Conservation (phyloP, 805 yeast species). For the Cyberlindnera bimundalis region DNA sequence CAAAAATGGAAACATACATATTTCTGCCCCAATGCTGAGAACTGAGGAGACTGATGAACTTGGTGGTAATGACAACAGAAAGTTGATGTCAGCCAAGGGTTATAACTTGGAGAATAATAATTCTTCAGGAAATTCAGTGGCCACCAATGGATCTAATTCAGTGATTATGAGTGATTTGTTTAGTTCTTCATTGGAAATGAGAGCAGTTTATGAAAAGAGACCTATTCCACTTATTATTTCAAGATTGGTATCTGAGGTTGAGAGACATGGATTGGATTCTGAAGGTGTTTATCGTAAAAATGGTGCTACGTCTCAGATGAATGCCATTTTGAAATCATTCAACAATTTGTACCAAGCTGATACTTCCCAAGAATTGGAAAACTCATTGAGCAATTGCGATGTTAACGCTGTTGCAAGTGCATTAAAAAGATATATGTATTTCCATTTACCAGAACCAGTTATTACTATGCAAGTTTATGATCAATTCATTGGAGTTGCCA, state of each 20-base stretch:
- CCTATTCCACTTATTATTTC: slow-evolving; percentile 68
- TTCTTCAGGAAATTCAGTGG: slow-evolving; percentile 7
- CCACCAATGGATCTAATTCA: slow-evolving; percentile 4
- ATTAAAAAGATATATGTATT: slow-evolving; percentile 78
- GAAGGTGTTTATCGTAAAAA: slow-evolving; percentile 93
- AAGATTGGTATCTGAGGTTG: slow-evolving; percentile 74
- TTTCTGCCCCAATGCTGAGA: slow-evolving; percentile 36
- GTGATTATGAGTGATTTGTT: slow-evolving; percentile 26
- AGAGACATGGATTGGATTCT: slow-evolving; percentile 63
- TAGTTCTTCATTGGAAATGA: slow-evolving; percentile 53
- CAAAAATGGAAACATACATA: slow-evolving; percentile 24
- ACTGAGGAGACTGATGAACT: slow-evolving; percentile 31
- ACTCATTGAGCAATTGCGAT: slow-evolving; percentile 49
- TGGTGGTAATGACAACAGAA: slow-evolving; percentile 35
- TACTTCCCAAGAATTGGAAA: slow-evolving; percentile 34
- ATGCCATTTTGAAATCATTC: slow-evolving; percentile 32
- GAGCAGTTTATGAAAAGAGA: slow-evolving; percentile 60
- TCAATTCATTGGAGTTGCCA: slow-evolving; percentile 54
- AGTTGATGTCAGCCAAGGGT: slow-evolving; percentile 27
- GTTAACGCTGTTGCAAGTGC: slow-evolving; percentile 85
- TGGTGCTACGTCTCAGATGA: slow-evolving; percentile 42
- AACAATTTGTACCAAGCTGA: slow-evolving; percentile 27
- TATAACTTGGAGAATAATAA: slow-evolving; percentile 8
- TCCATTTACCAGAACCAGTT: slow-evolving; percentile 76
- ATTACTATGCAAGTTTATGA: slow-evolving; percentile 70